Base-by-base conservation (phyloP, 345 rosid species). In the Euphorbia tirucalli region DNA sequence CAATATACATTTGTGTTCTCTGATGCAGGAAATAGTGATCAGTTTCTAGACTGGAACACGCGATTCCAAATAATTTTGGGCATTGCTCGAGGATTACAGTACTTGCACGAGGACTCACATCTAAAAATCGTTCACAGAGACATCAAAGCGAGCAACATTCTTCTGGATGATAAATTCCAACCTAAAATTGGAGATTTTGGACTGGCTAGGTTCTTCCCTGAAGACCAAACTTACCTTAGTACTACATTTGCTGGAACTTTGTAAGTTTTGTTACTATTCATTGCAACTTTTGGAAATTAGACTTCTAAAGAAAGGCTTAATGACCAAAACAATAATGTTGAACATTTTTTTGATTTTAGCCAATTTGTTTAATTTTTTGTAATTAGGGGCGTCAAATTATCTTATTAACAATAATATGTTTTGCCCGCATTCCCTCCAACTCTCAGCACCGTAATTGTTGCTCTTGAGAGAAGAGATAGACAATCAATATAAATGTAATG, bases 61-160 rank as follows among this genome's bases (percentile, higher is more conserved):
- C 74, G 94, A 58, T 86, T 76, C 71, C 88, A 86, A 39, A 87
- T 89, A 65, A 85, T 89, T 9, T 24, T 82, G 4, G 91, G 94
- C 49, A 65, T 89, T 22, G 94, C 90, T 28, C 71, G 94, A 77
- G 90, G 90, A 43, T 73, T 89, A 74, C 91, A 87, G 41, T 89
- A 87, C 74, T 75, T 89, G 55, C 94, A 89, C 24, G 87, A 89
- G 72, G 94, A 89, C 77, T 87, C 94, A 0, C 87, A 83, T 71
- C 32, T 71, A 55, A 72, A 88, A 77, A 89, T 89, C 15, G 81
- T 89, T 65, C 91, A 85, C 19, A 84, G 89, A 79, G 91, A 89
- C 80, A 85, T 89, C 68, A 89, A 89, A 80, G 94, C 91, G 5
- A 89, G 94, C 87, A 87, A 89, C 79, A 80, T 87, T 76, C 94